These are phyloP conservation scores for Talaromyces sp. DNA, from an alignment of 2,329 filamentous ascomycete species.

Conservation along the genomic window DNA sequence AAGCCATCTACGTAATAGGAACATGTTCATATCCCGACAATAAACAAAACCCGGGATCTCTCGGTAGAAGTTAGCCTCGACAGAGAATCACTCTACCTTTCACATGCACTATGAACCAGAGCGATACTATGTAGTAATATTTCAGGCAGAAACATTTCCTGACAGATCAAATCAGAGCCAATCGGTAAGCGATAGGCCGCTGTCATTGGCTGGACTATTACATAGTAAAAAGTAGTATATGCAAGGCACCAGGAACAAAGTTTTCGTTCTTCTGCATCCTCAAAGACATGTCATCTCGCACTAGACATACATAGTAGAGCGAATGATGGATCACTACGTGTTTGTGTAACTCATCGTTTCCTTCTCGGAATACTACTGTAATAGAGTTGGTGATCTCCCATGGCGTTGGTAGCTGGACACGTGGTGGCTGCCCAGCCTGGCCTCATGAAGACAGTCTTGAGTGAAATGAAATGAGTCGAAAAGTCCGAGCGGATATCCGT, in stretches of 20 bases:
- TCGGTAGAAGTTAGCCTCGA: neutral
- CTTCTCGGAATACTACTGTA: neutral
- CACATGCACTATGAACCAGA: neutral
- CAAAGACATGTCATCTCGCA: neutral
- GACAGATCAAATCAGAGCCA: neutral
- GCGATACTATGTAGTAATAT: neutral
- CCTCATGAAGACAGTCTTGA: no score
- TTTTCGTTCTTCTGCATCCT: neutral
- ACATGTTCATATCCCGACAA: neutral
- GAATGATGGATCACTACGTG: slow-evolving; percentile 5
- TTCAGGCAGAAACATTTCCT: neutral
- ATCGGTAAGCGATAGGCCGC: neutral
- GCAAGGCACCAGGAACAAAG: slow-evolving; percentile 15
- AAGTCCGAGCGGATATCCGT: neutral
- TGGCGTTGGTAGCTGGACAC: neutral
- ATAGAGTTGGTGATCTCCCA: neutral
- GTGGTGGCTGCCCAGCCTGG: neutral
- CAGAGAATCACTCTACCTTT: neutral
- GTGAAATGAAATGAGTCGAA: neutral
- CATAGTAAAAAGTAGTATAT: neutral
- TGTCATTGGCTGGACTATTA: neutral
- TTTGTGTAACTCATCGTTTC: neutral
- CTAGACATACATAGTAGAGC: neutral
- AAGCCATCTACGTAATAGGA: slow-evolving; percentile 1
- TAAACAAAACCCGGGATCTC: neutral